These are phyloP conservation scores for Aspergillus amoenus DNA, from an alignment of 2,329 filamentous ascomycete genomes.

Conservation along the genomic window DNA sequence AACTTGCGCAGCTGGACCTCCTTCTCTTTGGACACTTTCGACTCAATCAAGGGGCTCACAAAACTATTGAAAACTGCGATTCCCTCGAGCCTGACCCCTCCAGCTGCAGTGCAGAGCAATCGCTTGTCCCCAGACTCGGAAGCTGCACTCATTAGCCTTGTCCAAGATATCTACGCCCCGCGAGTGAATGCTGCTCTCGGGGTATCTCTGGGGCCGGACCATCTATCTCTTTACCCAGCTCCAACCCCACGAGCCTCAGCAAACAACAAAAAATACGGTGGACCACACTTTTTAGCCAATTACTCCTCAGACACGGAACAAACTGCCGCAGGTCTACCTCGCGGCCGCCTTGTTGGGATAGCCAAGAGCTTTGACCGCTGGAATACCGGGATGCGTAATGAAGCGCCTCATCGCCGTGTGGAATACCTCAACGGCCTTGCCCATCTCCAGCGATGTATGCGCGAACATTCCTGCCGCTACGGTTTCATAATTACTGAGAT, in stretches of 20 bases:
- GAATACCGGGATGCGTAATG: slow-evolving; percentile 90
- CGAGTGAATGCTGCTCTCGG: slow-evolving; percentile 84
- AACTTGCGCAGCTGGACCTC: slow-evolving; percentile 80
- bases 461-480: slow-evolving; percentile 88
- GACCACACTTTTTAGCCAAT: slow-evolving; percentile 54
- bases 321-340: slow-evolving; percentile 49
- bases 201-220: slow-evolving; percentile 68
- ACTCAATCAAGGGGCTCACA: slow-evolving; percentile 69
- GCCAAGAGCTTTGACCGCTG: slow-evolving; percentile 90
- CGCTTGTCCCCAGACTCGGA: slow-evolving; percentile 76
- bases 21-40: slow-evolving; percentile 72
- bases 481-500: slow-evolving; percentile 97
- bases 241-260: slow-evolving; percentile 37
- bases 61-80: slow-evolving; percentile 71
- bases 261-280: slow-evolving; percentile 42
- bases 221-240: slow-evolving; percentile 47
- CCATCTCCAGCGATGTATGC: slow-evolving; percentile 87
- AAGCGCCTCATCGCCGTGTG: slow-evolving; percentile 79
- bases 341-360: slow-evolving; percentile 74
- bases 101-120: slow-evolving; percentile 36
- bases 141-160: slow-evolving; percentile 70
- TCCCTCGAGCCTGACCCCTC: slow-evolving; percentile 39
- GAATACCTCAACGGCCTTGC: slow-evolving; percentile 85
- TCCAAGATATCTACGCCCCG: slow-evolving; percentile 74
- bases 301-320: slow-evolving; percentile 52